Conservation (phyloP, 805 yeast genomes). For the Candida broadrunensis region DNA sequence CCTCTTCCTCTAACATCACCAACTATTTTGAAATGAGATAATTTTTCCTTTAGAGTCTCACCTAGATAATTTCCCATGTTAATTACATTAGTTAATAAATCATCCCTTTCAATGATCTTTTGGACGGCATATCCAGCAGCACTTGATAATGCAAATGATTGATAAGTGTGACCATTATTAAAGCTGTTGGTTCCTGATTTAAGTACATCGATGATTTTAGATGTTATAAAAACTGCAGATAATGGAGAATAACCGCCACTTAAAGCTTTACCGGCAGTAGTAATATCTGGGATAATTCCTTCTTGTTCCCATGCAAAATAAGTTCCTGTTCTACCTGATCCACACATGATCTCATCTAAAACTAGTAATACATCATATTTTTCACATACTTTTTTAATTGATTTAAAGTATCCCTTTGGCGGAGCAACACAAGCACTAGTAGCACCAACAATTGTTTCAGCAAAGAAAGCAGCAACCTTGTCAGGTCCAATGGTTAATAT, state of each 20-base stretch:
- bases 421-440: constrained; percentile 39
- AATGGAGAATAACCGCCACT: constrained; percentile 48
- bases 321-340: constrained; percentile 51
- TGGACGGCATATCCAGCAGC: constrained; percentile 47
- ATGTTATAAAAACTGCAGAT: constrained; percentile 42
- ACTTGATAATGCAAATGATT: constrained; percentile 46
- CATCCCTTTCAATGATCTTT: constrained; percentile 23
- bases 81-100: constrained; percentile 40
- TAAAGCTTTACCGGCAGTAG: constrained; percentile 47
- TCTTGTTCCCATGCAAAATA: constrained; percentile 47
- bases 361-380: constrained; percentile 50
- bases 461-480: constrained; percentile 40
- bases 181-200: constrained; percentile 31
- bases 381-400: constrained; percentile 44
- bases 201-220: neutral
- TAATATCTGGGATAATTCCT: constrained; percentile 46
- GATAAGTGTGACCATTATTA: constrained; percentile 53
- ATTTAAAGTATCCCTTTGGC: constrained; percentile 38
- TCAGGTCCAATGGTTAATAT: constrained; percentile 42
- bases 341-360: constrained; percentile 59
- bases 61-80: constrained; percentile 43
- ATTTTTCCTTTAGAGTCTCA: constrained; percentile 24
- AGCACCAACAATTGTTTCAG: constrained; percentile 48
- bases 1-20: constrained; percentile 64
- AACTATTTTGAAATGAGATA: constrained; percentile 15